Base-by-base conservation (phyloP, 768 basidiomycete genomes). In the Leucogyrophana mollusca region DNA sequence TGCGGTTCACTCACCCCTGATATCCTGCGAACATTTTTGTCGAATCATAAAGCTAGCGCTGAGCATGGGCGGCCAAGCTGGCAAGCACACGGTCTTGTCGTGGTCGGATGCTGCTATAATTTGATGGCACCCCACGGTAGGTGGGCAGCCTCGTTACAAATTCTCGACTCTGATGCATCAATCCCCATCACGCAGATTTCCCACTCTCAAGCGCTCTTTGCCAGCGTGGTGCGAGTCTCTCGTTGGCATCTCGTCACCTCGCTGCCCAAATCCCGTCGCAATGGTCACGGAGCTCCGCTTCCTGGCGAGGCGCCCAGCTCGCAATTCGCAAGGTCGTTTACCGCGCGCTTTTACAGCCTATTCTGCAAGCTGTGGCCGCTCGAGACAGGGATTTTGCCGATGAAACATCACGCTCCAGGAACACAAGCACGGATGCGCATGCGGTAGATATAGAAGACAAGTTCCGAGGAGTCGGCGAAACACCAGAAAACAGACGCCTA, bases 91-190 rank as follows among this genome's bases (percentile, higher is more conserved):
- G 80, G 71, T 2, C 69, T 78, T 1, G 73, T 86, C 34, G 73
- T 81, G 7, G 86, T 89, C 13, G 87, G 88, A 3, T 90, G 88
- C 50, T 90, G 88, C 61, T 90, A 90, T 61, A 89, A 90, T 58
- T 70, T 87, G 51, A 75, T 89, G 67, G 64, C 69, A 23, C 64
- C 73, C 9, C 60, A 70, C 56, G 83, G 84, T 79, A 37, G 5
- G 67, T 61, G 36, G 30, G 65, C 33, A 16, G 7, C 9, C 18
- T 22, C 37, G 21, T 35, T 25, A 46, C 41, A 30, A 13, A 36
- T 39, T 30, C 7, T 38, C 24, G 33, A 13, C 21, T 16, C 37
- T 35, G 33, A 50, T 23, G 36, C 50, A 40, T 50, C 46, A 21
- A 14, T 39, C 25, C 37, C 27, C 9, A 27, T 35, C 14, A 41